Percentiles rank a stretch among this genome's conserved stretches.
phyloP scores from a whole-genome alignment of 768 basidiomycete species.

The Leccinum olivaceopallidum region DNA sequence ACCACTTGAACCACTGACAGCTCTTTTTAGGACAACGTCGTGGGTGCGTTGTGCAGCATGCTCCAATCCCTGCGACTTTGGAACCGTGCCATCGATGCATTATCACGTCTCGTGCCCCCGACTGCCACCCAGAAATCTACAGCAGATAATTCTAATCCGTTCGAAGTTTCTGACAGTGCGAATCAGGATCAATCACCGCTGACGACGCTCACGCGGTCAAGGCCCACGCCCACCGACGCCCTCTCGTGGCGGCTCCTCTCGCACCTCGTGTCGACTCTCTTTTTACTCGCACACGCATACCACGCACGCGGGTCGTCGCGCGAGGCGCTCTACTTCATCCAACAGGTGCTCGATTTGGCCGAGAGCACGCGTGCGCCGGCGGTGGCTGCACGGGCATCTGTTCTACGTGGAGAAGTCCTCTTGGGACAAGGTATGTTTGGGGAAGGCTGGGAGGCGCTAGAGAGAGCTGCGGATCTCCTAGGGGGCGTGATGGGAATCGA shows the following conservation, averaged over 20 bases:
- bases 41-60: constrained; percentile 54
- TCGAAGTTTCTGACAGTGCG: constrained; percentile 43
- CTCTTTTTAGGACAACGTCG: constrained; percentile 55
- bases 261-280: constrained; percentile 63
- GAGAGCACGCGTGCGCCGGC: constrained; percentile 65
- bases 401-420: constrained; percentile 68
- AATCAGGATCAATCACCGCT: constrained; percentile 31
- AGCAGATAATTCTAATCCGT: constrained; percentile 53
- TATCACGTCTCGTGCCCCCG: constrained; percentile 53
- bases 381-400: constrained; percentile 62
- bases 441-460: constrained; percentile 56
- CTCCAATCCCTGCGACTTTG: constrained; percentile 75
- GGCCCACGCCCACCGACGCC: constrained; percentile 43
- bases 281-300: constrained; percentile 67
- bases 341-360: constrained; percentile 76
- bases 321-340: constrained; percentile 82
- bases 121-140: constrained; percentile 23
- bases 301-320: constrained; percentile 75
- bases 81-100: constrained; percentile 74
- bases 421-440: constrained; percentile 60
- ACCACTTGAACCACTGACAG: background rate
- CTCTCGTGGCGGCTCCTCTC: constrained; percentile 79
- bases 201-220: constrained; percentile 11
- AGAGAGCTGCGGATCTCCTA: constrained; percentile 47
- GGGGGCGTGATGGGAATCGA: constrained; percentile 54